Evolutionary conservation across 495 filamentous ascomycete genomes (phyloP), one percentile per base, ranked within the genome.

Genomic region (Aspergillus haitiensis): DNA sequence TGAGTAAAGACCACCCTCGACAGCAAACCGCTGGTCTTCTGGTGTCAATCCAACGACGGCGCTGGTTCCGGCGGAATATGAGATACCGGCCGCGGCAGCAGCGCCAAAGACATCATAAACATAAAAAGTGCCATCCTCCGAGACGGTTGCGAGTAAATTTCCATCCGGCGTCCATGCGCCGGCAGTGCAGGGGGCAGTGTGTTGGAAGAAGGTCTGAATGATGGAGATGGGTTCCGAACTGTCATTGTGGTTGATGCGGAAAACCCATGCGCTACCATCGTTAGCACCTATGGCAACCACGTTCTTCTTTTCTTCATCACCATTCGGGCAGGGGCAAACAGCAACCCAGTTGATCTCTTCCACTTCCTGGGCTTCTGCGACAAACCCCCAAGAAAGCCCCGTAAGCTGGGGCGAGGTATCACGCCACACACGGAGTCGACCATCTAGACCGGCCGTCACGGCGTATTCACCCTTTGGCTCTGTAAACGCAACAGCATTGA

Each of bases 241-340:
- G 62, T 90, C 85, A 8, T 77, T 74, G 16, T 82, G 72, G 64
- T 95, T 88, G 67, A 98, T 81, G 7, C 83, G 86, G 75, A 97
- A 94, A 6, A 99, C 88, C 95, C 95, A 99, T 6, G 96, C 91
- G 49, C 85, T 89, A 46, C 95, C 95, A 70, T 99, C 93, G n/a
- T 82, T 88, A 40, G 92, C 91, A 39, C 95, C 95, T 18, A 98
- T 72, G 0, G 95, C 95, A 62, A 99, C 67, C n/a, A 89, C 85
- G 72, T 97, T 95, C 27, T 86, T 82, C 68, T 88, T 82, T 13
- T 75, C 78, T 8, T 86, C 55, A 75, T 81, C 46, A 81, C 71
- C 72, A 8, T 77, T 72, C 15, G 81, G 71, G 16, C 82, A 80
- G 3, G 93, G 93, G 69, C 90, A 96, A 0, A 90, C 78, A 0